Evolutionary conservation across 352 stramenopile genomes (phyloP).

Genomic region (Pythium aphanidermatum): DNA sequence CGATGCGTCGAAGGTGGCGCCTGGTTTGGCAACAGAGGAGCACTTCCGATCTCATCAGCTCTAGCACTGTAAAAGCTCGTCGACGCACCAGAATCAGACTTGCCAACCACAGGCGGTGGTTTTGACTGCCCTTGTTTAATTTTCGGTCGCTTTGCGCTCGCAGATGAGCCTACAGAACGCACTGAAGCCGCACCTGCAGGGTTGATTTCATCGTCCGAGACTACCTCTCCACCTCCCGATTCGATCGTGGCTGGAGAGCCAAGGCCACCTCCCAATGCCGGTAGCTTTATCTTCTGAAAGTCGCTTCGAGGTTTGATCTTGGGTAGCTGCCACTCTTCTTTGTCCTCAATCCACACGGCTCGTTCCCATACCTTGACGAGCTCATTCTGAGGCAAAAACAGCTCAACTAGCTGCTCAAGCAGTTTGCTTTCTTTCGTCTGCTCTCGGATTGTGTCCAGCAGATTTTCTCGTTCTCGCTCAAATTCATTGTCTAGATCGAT

Average conservation of each 20-base stretch:
- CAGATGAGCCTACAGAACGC: neutral
- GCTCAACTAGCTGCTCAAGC: slow-evolving; percentile 80
- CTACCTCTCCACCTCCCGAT: slow-evolving; percentile 53
- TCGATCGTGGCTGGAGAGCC: slow-evolving; percentile 17
- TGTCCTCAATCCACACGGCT: slow-evolving; percentile 77
- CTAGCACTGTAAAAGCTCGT: slow-evolving; percentile 12
- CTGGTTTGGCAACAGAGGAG: slow-evolving; percentile 5
- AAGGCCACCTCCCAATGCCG: slow-evolving; percentile 26
- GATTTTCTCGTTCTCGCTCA: slow-evolving; percentile 75
- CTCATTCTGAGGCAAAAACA: slow-evolving; percentile 81
- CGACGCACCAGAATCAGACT: neutral
- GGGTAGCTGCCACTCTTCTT: slow-evolving; percentile 69
- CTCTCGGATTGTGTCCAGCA: slow-evolving; percentile 86
- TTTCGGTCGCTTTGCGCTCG: slow-evolving; percentile 6
- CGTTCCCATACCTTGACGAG: slow-evolving; percentile 87
- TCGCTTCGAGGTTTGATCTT: slow-evolving; percentile 74
- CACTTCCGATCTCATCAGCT: slow-evolving; percentile 8
- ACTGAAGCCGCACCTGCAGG: neutral
- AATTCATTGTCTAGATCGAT: slow-evolving; percentile 79
- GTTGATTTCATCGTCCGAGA: slow-evolving; percentile 41
- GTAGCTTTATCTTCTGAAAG: slow-evolving; percentile 77
- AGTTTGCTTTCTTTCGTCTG: slow-evolving; percentile 86
- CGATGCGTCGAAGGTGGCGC: slow-evolving; percentile 16
- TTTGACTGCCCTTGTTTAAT: neutral
- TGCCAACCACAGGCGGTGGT: neutral